phyloP scores from a whole-genome alignment of 2,329 filamentous ascomycete species.

The Cytospora leucostoma region DNA sequence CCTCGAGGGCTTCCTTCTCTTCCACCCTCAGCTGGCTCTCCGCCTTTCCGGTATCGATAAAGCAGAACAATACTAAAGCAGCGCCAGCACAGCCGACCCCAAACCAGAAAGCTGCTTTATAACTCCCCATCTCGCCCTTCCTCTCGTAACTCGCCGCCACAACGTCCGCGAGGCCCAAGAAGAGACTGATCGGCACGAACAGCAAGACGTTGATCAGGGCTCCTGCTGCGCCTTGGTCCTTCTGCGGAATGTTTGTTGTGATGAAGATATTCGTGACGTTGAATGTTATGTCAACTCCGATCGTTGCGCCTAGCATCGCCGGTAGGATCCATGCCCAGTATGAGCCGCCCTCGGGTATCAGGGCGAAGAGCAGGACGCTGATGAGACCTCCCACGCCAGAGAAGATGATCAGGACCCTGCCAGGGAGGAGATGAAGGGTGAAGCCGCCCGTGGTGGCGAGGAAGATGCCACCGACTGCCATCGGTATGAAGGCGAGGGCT shows the following conservation, averaged over 20 bases:
- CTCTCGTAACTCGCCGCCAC: conserved; percentile 41
- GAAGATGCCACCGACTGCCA: conserved; percentile 67
- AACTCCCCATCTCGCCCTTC: conserved; percentile 52
- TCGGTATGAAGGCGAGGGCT: conserved; percentile 69
- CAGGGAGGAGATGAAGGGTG: conserved; percentile 66
- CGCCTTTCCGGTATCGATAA: conserved; percentile 57
- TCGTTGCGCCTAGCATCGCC: conserved; percentile 66
- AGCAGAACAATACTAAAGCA: conserved; percentile 56
- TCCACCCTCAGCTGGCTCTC: conserved; percentile 57
- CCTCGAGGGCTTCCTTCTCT: not conserved
- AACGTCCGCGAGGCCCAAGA: conserved; percentile 71
- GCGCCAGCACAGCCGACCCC: conserved; percentile 57
- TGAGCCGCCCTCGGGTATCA: conserved; percentile 59
- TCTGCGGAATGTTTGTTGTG: conserved; percentile 67
- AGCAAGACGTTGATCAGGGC: conserved; percentile 70
- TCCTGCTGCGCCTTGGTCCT: conserved; percentile 70
- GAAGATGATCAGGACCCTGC: conserved; percentile 62
- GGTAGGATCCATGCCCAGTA: conserved; percentile 79
- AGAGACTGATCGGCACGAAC: conserved; percentile 71
- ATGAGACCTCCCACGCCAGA: conserved; percentile 61
- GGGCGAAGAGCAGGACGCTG: conserved; percentile 62
- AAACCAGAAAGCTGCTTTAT: conserved; percentile 68
- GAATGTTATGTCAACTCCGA: conserved; percentile 75
- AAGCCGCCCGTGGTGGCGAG: conserved; percentile 65
- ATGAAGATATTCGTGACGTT: conserved; percentile 78